Conservation (phyloP, 2,329 filamentous ascomycete species). For the Alternaria sp. region DNA sequence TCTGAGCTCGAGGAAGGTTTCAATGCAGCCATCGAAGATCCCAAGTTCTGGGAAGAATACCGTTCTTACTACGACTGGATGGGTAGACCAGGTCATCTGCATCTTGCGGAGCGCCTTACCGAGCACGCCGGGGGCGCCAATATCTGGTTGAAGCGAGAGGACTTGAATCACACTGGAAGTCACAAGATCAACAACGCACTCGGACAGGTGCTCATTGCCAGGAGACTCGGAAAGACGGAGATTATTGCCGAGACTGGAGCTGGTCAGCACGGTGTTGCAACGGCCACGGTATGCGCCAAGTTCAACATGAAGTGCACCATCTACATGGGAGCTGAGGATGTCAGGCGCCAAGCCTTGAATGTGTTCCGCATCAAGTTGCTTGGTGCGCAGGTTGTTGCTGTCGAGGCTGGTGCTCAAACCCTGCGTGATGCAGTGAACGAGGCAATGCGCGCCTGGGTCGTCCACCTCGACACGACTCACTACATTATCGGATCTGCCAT, state of each 20-base stretch:
- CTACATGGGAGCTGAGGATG: conserved; percentile 98
- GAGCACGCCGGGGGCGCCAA: conserved; percentile 90
- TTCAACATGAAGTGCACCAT: conserved; percentile 98
- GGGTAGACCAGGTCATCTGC: conserved; percentile 90
- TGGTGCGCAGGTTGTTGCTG: conserved; percentile 89
- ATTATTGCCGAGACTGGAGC: conserved; percentile 99
- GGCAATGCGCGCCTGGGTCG: conserved; percentile 92
- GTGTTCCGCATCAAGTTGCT: conserved; percentile 98
- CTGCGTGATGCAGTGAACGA: conserved; percentile 82
- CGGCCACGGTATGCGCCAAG: conserved; percentile 96
- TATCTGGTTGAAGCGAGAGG: conserved; percentile 98
- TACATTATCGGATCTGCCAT: conserved; percentile 99
- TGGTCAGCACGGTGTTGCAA: conserved; percentile 97
- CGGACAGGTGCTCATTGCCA: conserved; percentile 88
- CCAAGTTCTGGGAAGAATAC: conserved; percentile 96
- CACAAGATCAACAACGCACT: conserved; percentile 99
- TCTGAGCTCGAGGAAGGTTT: conserved; percentile 91
- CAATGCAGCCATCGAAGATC: conserved; percentile 84
- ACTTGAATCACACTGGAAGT: conserved; percentile 95
- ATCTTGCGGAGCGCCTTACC: conserved; percentile 87
- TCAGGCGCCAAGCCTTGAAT: conserved; percentile 93
- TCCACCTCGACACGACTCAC: conserved; percentile 90
- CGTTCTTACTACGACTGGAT: conserved; percentile 97
- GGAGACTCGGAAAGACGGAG: conserved; percentile 88
- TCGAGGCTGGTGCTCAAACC: conserved; percentile 83